Conservation (phyloP, 164 flowering plant species). For the Litsea cubeba region DNA sequence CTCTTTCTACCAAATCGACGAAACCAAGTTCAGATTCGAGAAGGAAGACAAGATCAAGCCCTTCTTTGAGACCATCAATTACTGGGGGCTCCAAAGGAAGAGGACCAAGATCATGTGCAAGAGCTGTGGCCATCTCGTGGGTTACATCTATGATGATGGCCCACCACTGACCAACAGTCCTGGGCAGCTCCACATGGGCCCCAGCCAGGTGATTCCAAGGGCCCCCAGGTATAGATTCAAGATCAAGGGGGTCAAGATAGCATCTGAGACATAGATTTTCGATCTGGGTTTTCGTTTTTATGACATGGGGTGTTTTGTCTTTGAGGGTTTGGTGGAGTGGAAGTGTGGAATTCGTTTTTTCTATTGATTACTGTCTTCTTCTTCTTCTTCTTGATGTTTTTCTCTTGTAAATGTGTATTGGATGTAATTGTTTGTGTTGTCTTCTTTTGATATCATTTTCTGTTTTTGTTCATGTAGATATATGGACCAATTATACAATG, state of each 20-base stretch:
- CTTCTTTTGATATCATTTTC: neutral
- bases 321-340: neutral
- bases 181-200: conserved; percentile 83
- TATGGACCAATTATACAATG: no score
- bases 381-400: neutral
- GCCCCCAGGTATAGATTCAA: conserved; percentile 82
- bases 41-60: conserved; percentile 85
- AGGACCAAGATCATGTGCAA: conserved; percentile 74
- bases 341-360: neutral
- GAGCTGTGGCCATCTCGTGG: conserved; percentile 55
- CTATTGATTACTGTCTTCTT: no score
- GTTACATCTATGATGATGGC: conserved; percentile 89
- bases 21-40: conserved; percentile 57
- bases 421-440: neutral
- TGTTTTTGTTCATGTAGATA: neutral
- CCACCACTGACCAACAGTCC: conserved; percentile 65
- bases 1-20: conserved; percentile 65
- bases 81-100: conserved; percentile 92
- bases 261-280: conserved; percentile 16
- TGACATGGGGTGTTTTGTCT: neutral
- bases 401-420: neutral
- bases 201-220: conserved; percentile 90
- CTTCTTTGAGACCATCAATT: conserved; percentile 86
- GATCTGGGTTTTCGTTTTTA: neutral
- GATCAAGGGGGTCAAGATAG: conserved; percentile 54